Percentiles rank a stretch among this genome's conserved stretches.
Conservation (phyloP, 257 asterid genomes). For the Solanum sejunctum region DNA sequence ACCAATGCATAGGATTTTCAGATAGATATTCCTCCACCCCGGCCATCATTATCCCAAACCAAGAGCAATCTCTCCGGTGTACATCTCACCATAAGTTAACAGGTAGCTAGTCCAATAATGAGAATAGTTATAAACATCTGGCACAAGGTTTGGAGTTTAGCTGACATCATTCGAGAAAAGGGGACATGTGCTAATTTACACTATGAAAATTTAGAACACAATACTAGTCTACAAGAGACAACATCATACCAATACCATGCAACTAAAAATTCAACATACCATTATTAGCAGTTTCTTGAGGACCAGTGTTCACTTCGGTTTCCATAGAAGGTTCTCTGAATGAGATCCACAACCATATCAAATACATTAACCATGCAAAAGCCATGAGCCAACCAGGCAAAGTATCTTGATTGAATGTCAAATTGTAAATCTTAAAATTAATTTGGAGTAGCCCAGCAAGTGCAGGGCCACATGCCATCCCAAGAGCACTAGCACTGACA, state of each 20-base stretch:
- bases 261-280: slow-evolving; percentile 27
- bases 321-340: slow-evolving; percentile 70
- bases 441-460: slow-evolving; percentile 83
- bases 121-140: background rate
- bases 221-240: background rate
- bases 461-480: slow-evolving; percentile 99
- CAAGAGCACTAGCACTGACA: slow-evolving; percentile 98
- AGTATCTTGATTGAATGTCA: slow-evolving; percentile 78
- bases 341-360: slow-evolving; percentile 74
- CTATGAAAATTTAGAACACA: background rate
- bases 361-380: slow-evolving; percentile 62
- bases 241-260: background rate
- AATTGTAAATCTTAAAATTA: slow-evolving; percentile 44
- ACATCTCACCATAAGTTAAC: background rate
- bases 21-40: background rate
- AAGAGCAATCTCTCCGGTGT: background rate
- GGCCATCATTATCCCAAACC: background rate
- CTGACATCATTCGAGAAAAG: background rate
- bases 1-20: background rate
- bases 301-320: slow-evolving; percentile 20
- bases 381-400: slow-evolving; percentile 99
- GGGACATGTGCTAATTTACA: background rate
- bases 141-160: background rate
- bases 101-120: background rate
- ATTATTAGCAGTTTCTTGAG: slow-evolving; percentile 30